Conservation (phyloP, 306 rosid genomes). For the Ammopiptanthus mongolicus region DNA sequence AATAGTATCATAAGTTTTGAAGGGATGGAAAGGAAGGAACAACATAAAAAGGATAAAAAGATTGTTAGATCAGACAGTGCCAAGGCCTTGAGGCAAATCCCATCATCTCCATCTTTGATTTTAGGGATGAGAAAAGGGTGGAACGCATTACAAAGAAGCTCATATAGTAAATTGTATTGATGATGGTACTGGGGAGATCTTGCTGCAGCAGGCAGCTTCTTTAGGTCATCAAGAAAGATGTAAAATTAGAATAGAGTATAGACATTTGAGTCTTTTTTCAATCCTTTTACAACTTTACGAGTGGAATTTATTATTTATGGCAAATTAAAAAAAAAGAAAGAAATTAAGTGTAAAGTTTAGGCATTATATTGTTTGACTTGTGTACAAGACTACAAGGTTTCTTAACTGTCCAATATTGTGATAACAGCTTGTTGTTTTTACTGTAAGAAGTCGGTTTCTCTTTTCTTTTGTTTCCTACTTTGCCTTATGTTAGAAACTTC, state of each 20-base stretch:
- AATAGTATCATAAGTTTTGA: conserved; percentile 37
- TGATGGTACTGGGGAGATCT: conserved; percentile 21
- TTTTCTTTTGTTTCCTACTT: not conserved
- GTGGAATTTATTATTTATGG: not conserved
- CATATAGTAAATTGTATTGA: conserved; percentile 36
- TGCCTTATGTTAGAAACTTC: not conserved
- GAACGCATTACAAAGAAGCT: conserved; percentile 73
- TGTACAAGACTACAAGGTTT: conserved; percentile 23
- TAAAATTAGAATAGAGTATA: conserved; percentile 45
- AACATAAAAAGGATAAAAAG: conserved; percentile 45
- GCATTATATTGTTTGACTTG: conserved; percentile 16
- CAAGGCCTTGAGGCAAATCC: conserved; percentile 60
- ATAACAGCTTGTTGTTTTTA: conserved; percentile 30
- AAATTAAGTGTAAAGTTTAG: not conserved
- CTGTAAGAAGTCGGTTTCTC: not conserved
- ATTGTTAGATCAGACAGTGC: conserved; percentile 79
- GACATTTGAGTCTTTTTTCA: not conserved
- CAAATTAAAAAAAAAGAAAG: not conserved
- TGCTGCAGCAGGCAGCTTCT: conserved; percentile 35
- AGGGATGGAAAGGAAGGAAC: conserved; percentile 45
- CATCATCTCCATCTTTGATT: conserved; percentile 82
- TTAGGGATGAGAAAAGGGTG: conserved; percentile 60
- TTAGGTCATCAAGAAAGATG: conserved; percentile 59
- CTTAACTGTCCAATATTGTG: not conserved
- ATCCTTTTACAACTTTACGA: not conserved